Evolutionary conservation across 768 basidiomycete genomes (phyloP), one percentile per base, ranked within the genome.

Genomic region (Podaxis sp.): DNA sequence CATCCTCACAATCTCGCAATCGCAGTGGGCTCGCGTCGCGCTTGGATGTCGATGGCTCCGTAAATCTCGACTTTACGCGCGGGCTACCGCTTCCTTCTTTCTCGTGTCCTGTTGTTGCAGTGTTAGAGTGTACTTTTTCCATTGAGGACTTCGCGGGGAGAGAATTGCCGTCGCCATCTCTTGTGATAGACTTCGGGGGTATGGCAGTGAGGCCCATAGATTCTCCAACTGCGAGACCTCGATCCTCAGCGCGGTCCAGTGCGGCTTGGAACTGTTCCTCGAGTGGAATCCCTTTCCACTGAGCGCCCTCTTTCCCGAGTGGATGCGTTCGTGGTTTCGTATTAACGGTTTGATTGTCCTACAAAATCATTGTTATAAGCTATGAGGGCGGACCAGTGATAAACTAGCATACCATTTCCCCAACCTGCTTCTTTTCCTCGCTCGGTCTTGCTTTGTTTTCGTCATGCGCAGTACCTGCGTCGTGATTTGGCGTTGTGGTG

Each of bases 271-370:
- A 37, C 10, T 10, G 13, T 27, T 58, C 57, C 23, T 35, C 55
- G n/a, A 56, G 40, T 32, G 55, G 55, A 28, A 56, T 28, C 4
- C 55, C 55, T 18, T 47, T 56, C 55, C 55, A 56, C 16, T 35
- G 28, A 9, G 55, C 35, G 9, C 55, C 55, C 10, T 56, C 55
- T 35, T 46, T 28, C 16, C 35, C 57, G 10, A 58, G 37, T 25
- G 57, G 47, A 40, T 58, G 47, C 7, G 57, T 58, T 16, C 46
- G 57, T 25, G 57, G 16, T 13, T 37, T 40, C 11, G 57, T 38
- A 50, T 58, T 27, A 6, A 37, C 35, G 1, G 16, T 27, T 9
- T 37, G 35, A n/a, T 50, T 38, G 13, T 6, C 27, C 57, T 58
- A n/a, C 3, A n/a, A 25, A n/a, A 9, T 2, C 11, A 42, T 27